Percentiles rank a stretch among this genome's conserved stretches.
These are phyloP conservation scores for Pichia membranifaciens DNA, from an alignment of 805 yeast species.

Conservation along the genomic window DNA sequence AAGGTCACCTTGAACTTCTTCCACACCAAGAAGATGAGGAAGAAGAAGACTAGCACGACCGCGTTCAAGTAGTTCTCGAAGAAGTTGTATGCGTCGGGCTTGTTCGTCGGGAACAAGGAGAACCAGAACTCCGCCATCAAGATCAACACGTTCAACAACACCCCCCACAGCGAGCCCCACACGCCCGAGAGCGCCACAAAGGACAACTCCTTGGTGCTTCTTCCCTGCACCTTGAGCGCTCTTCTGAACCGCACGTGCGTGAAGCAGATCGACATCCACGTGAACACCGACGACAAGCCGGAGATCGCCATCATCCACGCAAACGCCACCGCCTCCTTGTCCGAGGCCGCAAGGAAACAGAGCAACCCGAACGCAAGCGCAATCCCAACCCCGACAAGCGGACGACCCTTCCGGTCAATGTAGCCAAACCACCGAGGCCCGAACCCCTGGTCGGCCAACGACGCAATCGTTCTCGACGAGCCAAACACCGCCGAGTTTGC, in stretches of 20 bases:
- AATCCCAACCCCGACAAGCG: conserved; percentile 57
- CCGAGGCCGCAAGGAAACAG: conserved; percentile 59
- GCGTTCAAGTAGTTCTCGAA: conserved; percentile 61
- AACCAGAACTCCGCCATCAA: conserved; percentile 78
- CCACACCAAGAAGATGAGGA: conserved; percentile 30
- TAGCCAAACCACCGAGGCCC: conserved; percentile 59
- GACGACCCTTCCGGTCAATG: conserved; percentile 75
- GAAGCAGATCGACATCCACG: conserved; percentile 71
- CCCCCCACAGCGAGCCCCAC: conserved; percentile 61
- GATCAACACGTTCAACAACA: conserved; percentile 50
- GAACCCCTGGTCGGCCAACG: conserved; percentile 65
- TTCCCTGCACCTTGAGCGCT: conserved; percentile 60
- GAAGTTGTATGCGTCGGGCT: conserved; percentile 51
- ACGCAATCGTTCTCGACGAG: conserved; percentile 63
- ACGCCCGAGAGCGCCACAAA: conserved; percentile 65
- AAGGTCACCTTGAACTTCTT: conserved; percentile 38
- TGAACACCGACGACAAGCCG: conserved; percentile 70
- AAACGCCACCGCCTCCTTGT: conserved; percentile 52
- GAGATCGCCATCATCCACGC: conserved; percentile 73
- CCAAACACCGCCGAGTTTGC: conserved; percentile 73
- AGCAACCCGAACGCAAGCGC: conserved; percentile 52
- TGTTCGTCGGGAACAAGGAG: conserved; percentile 65
- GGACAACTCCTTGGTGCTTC: conserved; percentile 61
- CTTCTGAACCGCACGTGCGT: conserved; percentile 67
- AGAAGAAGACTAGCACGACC: conserved; percentile 55